These are phyloP conservation scores for Calonectria pseudoreteaudii DNA, from an alignment of 2,329 filamentous ascomycete species.

Conservation along the genomic window DNA sequence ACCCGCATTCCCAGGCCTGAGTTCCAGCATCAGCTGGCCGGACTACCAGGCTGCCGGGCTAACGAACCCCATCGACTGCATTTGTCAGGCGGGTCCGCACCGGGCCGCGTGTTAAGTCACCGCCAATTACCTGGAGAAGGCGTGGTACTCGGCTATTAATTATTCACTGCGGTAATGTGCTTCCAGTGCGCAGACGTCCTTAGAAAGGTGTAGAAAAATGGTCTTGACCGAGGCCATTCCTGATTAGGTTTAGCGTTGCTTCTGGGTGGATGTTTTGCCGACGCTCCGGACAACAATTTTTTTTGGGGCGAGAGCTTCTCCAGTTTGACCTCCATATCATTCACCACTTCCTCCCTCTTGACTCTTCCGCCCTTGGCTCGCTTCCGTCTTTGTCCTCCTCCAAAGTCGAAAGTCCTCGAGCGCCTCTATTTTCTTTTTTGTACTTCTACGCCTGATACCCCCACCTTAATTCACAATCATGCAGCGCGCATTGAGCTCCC, in stretches of 20 bases:
- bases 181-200: constrained; percentile 42
- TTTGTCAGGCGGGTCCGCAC: constrained; percentile 38
- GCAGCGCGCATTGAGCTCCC: constrained; percentile 93
- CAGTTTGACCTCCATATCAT: constrained; percentile 43
- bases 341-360: constrained; percentile 33
- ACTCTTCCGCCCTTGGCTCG: constrained; percentile 26
- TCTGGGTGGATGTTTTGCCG: constrained; percentile 55
- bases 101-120: neutral
- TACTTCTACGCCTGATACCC: constrained; percentile 45
- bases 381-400: constrained; percentile 41
- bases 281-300: constrained; percentile 55
- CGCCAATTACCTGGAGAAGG: neutral
- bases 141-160: constrained; percentile 36
- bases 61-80: constrained; percentile 36
- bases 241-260: constrained; percentile 44
- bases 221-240: constrained; percentile 44
- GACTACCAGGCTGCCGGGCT: neutral
- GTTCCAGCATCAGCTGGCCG: neutral
- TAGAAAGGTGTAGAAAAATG: constrained; percentile 54
- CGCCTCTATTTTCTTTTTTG: constrained; percentile 43
- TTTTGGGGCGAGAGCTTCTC: constrained; percentile 48
- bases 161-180: constrained; percentile 5
- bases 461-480: constrained; percentile 68
- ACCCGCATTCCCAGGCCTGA: neutral
- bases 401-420: constrained; percentile 43